Percentiles rank a stretch among this genome's conserved stretches.
Conservation (phyloP, 2,329 filamentous ascomycete genomes). For the Aspergillus arachidicola region DNA sequence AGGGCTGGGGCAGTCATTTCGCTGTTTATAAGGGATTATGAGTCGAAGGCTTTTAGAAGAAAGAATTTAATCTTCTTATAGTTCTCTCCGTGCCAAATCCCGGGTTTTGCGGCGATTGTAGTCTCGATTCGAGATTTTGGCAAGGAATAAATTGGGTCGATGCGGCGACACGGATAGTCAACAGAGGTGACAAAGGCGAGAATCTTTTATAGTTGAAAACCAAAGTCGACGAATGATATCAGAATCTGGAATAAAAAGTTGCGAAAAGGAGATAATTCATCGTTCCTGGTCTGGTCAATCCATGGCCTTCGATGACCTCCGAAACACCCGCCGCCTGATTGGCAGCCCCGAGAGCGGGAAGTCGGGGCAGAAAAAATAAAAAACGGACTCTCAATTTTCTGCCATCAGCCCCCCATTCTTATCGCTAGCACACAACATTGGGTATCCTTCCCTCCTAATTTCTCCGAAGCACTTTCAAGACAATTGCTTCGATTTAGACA, state of each 20-base stretch:
- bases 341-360: slow-evolving; percentile 27
- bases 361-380: slow-evolving; percentile 41
- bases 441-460: not conserved
- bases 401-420: slow-evolving; percentile 6
- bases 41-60: not conserved
- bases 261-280: slow-evolving; percentile 7
- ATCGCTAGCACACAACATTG: slow-evolving; percentile 18
- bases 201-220: not conserved
- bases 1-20: slow-evolving; percentile 29
- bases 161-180: not conserved
- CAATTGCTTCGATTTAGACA: slow-evolving; percentile 23
- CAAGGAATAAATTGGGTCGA: not conserved
- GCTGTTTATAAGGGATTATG: not conserved
- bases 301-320: slow-evolving; percentile 20
- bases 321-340: slow-evolving; percentile 32
- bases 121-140: not conserved
- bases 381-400: slow-evolving; percentile 21
- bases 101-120: not conserved
- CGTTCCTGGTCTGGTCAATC: not conserved
- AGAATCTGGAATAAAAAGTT: not conserved
- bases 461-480: slow-evolving; percentile 1
- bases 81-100: not conserved
- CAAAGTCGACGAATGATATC: no score
- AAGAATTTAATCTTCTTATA: not conserved
- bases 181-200: not conserved